These are phyloP conservation scores for Pythium folliculosum DNA, from an alignment of 352 stramenopile genomes.

Conservation along the genomic window DNA sequence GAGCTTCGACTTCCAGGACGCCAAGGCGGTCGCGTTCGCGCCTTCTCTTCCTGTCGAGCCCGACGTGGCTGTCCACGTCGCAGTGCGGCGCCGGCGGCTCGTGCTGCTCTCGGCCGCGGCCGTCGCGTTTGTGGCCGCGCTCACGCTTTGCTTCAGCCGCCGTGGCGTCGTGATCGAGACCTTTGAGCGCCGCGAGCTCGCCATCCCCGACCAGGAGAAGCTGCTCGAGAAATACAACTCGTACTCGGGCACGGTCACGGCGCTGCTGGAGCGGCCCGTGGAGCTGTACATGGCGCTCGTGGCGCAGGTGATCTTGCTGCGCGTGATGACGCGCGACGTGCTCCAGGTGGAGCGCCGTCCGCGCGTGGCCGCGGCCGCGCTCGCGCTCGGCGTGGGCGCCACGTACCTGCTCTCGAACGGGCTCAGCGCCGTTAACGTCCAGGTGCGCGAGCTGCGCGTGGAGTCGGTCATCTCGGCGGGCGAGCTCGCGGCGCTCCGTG, in stretches of 20 bases:
- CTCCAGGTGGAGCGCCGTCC: not conserved
- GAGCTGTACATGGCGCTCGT: not conserved
- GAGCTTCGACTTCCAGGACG: too few relatives aligned
- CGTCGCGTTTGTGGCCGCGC: not conserved
- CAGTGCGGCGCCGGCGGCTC: not conserved
- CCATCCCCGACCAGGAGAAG: constrained; percentile 4
- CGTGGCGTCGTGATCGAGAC: not conserved
- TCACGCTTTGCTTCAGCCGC: not conserved
- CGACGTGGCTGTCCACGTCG: not conserved
- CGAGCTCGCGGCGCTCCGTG: not conserved
- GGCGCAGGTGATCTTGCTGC: not conserved
- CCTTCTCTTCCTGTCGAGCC: too few relatives aligned
- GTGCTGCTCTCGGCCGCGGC: not conserved
- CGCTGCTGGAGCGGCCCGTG: not conserved
- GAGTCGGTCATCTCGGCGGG: constrained; percentile 1
- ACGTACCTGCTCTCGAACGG: constrained; percentile 4
- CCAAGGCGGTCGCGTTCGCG: too few relatives aligned
- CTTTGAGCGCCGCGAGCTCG: not conserved
- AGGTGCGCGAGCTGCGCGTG: constrained; percentile 8
- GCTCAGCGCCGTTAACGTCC: constrained; percentile 1
- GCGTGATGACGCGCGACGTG: not conserved
- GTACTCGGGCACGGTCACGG: constrained; percentile 8
- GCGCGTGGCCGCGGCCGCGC: not conserved
- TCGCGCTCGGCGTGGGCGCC: not conserved
- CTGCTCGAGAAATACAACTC: constrained; percentile 20